Percentiles rank a stretch among this genome's conserved stretches.
Conservation (phyloP, 176 grass and related monocot genomes). For the Microstegium vimineum region DNA sequence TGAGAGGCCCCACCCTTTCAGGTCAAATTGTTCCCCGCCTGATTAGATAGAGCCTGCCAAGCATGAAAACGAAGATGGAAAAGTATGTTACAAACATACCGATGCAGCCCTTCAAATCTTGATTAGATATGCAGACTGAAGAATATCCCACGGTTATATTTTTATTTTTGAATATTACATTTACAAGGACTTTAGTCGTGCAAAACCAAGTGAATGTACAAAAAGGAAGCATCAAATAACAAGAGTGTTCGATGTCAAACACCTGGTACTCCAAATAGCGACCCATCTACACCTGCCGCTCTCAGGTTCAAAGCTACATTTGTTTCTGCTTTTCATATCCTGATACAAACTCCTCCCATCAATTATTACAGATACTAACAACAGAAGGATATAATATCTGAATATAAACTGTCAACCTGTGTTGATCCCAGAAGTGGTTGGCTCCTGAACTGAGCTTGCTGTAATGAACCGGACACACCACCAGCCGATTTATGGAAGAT, state of each 20-base stretch:
- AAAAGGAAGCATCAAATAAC: conserved; percentile 12
- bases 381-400: neutral
- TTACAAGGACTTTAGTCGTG: neutral
- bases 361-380: neutral
- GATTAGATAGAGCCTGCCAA: conserved; percentile 62
- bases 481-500: conserved; percentile 49
- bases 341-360: conserved; percentile 21
- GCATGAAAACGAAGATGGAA: neutral
- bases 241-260: conserved; percentile 15
- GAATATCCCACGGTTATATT: neutral
- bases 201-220: neutral
- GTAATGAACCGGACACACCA: conserved; percentile 34
- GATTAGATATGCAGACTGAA: neutral
- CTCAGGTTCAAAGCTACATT: conserved; percentile 48
- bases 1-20: conserved; percentile 80
- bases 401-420: conserved; percentile 35
- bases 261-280: conserved; percentile 57
- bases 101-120: neutral
- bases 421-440: conserved; percentile 41
- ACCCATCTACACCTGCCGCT: conserved; percentile 38
- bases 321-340: conserved; percentile 52
- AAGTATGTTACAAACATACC: neutral
- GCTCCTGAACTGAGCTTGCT: conserved; percentile 47
- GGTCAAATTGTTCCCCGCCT: conserved; percentile 60
- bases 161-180: neutral